phyloP scores from a whole-genome alignment of 768 basidiomycete species.

The Leccinum boreale region DNA sequence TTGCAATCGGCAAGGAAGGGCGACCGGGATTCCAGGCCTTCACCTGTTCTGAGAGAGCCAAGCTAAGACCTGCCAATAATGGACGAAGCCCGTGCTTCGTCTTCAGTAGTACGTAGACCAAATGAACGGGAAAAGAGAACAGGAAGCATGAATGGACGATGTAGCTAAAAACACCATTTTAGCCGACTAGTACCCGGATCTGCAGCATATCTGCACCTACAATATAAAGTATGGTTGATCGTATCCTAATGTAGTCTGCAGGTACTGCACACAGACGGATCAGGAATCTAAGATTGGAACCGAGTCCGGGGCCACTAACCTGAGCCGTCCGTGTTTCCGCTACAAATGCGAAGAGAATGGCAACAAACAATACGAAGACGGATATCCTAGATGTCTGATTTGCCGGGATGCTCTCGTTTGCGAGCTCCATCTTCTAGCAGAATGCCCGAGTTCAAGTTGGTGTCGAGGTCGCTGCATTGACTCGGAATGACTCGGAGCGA shows the following conservation, averaged over 20 bases:
- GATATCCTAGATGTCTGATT: conserved; percentile 32
- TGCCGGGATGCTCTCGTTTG: neutral
- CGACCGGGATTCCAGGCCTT: conserved; percentile 5
- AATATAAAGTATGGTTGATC: conserved; percentile 88
- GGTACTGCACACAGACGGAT: conserved; percentile 50
- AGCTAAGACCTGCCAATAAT: conserved; percentile 50
- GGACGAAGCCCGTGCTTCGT: conserved; percentile 46
- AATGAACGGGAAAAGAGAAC: conserved; percentile 79
- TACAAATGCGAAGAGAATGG: conserved; percentile 69
- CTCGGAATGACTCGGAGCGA: neutral
- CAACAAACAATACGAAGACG: conserved; percentile 54
- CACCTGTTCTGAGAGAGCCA: conserved; percentile 40
- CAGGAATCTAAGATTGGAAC: neutral
- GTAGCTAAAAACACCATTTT: conserved; percentile 49
- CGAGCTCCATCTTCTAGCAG: conserved; percentile 3
- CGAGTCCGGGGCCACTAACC: conserved; percentile 37
- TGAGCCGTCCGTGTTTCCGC: conserved; percentile 74
- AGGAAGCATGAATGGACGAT: conserved; percentile 81
- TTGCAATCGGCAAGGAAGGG: conserved; percentile 2
- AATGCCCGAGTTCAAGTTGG: neutral
- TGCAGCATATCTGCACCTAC: conserved; percentile 41
- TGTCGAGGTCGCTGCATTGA: neutral
- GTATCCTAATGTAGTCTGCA: conserved; percentile 74
- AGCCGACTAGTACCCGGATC: neutral
- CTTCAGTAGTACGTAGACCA: conserved; percentile 57